Evolutionary conservation across 1,284 basidiomycete species (phyloP).

Genomic region (Ganoderma boninense): DNA sequence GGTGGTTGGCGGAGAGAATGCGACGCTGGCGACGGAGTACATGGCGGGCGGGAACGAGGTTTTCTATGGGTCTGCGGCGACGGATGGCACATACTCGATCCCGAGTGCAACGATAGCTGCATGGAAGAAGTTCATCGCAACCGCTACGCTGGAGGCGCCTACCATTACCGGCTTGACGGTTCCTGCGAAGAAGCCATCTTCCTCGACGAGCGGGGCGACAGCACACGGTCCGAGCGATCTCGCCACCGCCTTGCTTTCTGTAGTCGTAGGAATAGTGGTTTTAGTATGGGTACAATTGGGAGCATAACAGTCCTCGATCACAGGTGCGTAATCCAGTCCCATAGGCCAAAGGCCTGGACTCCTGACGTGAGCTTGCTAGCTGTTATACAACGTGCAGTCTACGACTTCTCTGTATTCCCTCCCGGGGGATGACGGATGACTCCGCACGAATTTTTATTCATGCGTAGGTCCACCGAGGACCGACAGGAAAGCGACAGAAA

Average conservation of each 20-base stretch:
- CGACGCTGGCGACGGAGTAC: conserved; percentile 49
- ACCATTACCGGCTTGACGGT: neutral
- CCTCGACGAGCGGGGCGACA: neutral
- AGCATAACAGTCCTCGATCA: neutral
- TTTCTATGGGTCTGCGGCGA: conserved; percentile 30
- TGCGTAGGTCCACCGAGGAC: no score
- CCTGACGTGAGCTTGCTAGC: no score
- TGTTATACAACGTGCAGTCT: no score
- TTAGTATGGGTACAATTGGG: neutral
- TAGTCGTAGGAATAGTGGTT: neutral
- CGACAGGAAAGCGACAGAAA: no score
- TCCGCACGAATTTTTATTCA: no score
- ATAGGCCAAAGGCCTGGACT: no score
- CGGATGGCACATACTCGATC: conserved; percentile 24
- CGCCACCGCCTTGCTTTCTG: neutral
- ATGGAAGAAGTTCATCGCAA: conserved; percentile 51
- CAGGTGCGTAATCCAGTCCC: no score
- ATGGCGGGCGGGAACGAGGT: conserved; percentile 47
- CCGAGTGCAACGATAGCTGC: conserved; percentile 55
- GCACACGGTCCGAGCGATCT: neutral
- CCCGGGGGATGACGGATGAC: no score
- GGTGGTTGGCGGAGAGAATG: conserved; percentile 59
- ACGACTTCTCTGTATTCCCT: no score
- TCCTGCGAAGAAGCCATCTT: neutral
- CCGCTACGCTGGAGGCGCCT: neutral